These are phyloP conservation scores for Cyclotella cryptica DNA, from an alignment of 108 stramenopile species.

Conservation along the genomic window DNA sequence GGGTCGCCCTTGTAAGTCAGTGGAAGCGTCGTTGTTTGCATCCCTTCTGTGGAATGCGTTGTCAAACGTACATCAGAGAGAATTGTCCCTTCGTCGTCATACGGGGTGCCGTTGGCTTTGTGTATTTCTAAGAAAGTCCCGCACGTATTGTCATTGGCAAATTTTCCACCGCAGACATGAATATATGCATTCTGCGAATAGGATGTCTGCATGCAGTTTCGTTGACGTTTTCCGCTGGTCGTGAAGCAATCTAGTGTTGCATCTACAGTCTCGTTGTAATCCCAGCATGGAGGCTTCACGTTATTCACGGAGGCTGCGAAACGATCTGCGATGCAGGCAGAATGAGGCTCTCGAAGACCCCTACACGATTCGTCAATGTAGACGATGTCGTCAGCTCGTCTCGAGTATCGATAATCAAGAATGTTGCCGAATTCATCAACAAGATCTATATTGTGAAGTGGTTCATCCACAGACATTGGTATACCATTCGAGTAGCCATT, in stretches of 20 bases:
- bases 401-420: constrained; percentile 34
- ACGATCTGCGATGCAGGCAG: constrained; percentile 50
- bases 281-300: constrained; percentile 55
- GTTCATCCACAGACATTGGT: constrained; percentile 45
- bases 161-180: constrained; percentile 46
- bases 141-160: constrained; percentile 50
- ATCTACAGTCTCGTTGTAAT: constrained; percentile 66
- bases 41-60: constrained; percentile 34
- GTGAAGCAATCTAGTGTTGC: constrained; percentile 50
- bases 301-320: constrained; percentile 34
- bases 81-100: constrained; percentile 50
- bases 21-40: constrained; percentile 52
- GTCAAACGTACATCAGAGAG: constrained; percentile 48
- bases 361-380: constrained; percentile 51
- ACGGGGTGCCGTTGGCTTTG: constrained; percentile 43
- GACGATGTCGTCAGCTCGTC: constrained; percentile 58
- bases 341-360: constrained; percentile 39
- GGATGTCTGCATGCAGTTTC: constrained; percentile 60
- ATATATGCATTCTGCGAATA: constrained; percentile 59
- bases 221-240: constrained; percentile 25
- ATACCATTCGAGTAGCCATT: constrained; percentile 45
- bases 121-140: constrained; percentile 68
- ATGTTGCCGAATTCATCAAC: constrained; percentile 51
- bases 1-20: constrained; percentile 55
- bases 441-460: constrained; percentile 57